Conservation (phyloP, 1,139 yeast species). For the Hyphopichia fennica region DNA sequence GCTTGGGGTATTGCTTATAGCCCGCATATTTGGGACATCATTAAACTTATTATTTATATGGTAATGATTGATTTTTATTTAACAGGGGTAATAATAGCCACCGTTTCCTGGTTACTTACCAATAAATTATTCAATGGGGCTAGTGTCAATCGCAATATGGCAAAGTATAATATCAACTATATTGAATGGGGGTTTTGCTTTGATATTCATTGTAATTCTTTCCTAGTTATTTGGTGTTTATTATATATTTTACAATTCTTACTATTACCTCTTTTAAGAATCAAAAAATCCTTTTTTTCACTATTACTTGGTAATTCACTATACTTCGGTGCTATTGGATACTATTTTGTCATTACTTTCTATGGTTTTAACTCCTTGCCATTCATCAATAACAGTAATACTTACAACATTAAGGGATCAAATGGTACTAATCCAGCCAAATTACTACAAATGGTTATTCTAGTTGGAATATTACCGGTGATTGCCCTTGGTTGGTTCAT, state of each 20-base stretch:
- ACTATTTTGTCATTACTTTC: conserved; percentile 78
- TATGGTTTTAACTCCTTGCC: conserved; percentile 88
- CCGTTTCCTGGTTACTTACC: conserved; percentile 70
- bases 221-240: conserved; percentile 75
- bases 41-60: conserved; percentile 73
- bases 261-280: conserved; percentile 66
- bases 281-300: conserved; percentile 60
- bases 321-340: conserved; percentile 69
- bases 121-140: conserved; percentile 58
- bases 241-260: conserved; percentile 77
- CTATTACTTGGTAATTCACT: conserved; percentile 74
- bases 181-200: conserved; percentile 95
- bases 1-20: conserved; percentile 91
- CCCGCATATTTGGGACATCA: conserved; percentile 57
- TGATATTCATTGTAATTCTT: conserved; percentile 90
- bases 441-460: conserved; percentile 36
- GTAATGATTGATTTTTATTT: conserved; percentile 79
- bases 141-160: conserved; percentile 20
- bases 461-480: conserved; percentile 51
- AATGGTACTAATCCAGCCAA: conserved; percentile 50
- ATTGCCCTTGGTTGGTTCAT: conserved; percentile 58
- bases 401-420: conserved; percentile 19
- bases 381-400: conserved; percentile 63
- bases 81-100: conserved; percentile 68
- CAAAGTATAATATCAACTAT: conserved; percentile 44